phyloP scores from a whole-genome alignment of 2,329 filamentous ascomycete genomes.

The Alternaria arbusti region DNA sequence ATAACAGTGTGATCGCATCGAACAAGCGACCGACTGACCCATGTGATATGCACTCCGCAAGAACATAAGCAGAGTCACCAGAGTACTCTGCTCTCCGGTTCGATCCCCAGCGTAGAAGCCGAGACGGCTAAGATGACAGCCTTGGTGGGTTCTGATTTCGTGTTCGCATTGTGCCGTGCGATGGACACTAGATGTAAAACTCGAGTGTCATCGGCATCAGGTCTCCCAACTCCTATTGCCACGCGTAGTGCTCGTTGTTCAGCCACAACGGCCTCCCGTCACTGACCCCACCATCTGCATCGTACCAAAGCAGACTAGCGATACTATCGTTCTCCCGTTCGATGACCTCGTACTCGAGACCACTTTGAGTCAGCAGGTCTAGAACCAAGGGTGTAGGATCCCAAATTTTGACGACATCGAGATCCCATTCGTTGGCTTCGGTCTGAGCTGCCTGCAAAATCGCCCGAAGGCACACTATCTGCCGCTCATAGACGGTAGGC shows the following conservation, averaged over 20 bases:
- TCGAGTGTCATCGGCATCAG: not conserved
- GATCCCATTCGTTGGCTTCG: slow-evolving; percentile 72
- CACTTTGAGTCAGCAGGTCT: slow-evolving; percentile 6
- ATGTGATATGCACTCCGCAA: no score
- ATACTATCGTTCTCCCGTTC: not conserved
- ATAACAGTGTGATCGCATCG: no score
- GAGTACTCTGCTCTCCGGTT: no score
- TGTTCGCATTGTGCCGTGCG: no score
- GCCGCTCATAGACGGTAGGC: not conserved
- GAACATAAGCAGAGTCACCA: no score
- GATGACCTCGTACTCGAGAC: not conserved
- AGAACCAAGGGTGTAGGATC: slow-evolving; percentile 66
- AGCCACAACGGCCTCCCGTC: slow-evolving; percentile 30
- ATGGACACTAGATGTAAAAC: not conserved
- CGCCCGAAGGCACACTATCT: slow-evolving; percentile 45
- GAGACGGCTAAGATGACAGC: no score
- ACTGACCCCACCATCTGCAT: slow-evolving; percentile 9
- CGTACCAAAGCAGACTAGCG: slow-evolving; percentile 1
- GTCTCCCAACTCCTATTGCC: slow-evolving; percentile 22
- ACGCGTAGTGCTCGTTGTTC: slow-evolving; percentile 43
- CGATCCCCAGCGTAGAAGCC: no score
- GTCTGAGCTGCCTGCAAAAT: slow-evolving; percentile 69
- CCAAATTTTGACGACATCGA: slow-evolving; percentile 76
- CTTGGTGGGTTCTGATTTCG: no score
- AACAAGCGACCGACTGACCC: no score